Evolutionary conservation across 306 rosid species (phyloP).

Genomic region (Hippophae rhamnoides): DNA sequence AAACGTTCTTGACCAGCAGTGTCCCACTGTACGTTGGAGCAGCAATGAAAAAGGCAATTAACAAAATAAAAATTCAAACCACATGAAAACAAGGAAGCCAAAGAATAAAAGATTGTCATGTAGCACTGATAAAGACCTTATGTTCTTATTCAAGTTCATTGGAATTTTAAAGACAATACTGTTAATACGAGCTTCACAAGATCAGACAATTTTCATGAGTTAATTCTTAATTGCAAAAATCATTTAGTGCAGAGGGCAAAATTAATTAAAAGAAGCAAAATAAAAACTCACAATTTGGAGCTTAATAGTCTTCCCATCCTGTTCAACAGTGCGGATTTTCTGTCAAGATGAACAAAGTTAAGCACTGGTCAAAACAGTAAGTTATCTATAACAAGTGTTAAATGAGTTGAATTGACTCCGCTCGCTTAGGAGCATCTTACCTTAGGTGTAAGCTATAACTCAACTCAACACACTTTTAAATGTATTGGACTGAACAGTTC

Average conservation of each 20-base stretch:
- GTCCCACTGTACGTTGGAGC: slow-evolving; percentile 68
- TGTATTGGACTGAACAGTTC: no score
- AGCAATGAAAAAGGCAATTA: slow-evolving; percentile 14
- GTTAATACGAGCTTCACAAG: no score
- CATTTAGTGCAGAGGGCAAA: no score
- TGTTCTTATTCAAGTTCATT: no score
- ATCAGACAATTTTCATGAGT: not conserved
- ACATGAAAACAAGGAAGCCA: not conserved
- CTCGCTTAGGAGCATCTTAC: no score
- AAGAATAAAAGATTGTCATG: not conserved
- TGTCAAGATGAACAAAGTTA: slow-evolving; percentile 19
- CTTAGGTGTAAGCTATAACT: no score
- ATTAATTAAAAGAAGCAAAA: not conserved
- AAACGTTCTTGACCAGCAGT: slow-evolving; percentile 99
- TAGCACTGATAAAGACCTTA: not conserved
- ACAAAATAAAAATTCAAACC: not conserved
- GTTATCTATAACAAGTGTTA: not conserved
- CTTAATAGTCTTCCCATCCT: slow-evolving; percentile 86
- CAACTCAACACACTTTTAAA: no score
- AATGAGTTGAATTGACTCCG: no score
- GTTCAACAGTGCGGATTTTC: slow-evolving; percentile 97
- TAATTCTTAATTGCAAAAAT: no score
- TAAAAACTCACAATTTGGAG: slow-evolving; percentile 69
- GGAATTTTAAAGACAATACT: no score
- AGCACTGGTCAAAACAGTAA: slow-evolving; percentile 15